Evolutionary conservation across 1,139 yeast species (phyloP), one percentile per base, ranked within the genome.

Genomic region (Debaryomyces coudertii): DNA sequence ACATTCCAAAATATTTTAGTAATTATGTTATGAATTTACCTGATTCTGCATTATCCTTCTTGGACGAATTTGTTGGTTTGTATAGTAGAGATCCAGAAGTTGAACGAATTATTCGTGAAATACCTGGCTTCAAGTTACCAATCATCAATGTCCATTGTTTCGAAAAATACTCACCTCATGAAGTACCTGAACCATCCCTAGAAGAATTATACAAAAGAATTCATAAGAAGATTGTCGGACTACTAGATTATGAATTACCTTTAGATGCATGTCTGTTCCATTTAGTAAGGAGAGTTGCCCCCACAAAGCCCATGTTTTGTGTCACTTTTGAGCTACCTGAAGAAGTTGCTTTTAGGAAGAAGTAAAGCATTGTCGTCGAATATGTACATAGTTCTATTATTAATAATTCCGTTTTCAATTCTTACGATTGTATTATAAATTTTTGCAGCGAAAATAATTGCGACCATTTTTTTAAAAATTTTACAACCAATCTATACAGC

Each of bases 11-110:
- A 27, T 78, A 72, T 54, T 76, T 82, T 53, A 68, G 80, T 36
- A 90, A 92, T 61, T 95, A 82, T 60, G 96, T 90, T 8, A 93
- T 95, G 99, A 95, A 95, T 62, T 75, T 95, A 46, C 99, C 99
- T 1, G 99, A 90, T 60, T 78, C 90, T 36, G 98, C 99, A 0
- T 73, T 93, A 24, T 83, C 86, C n/a, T 95, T 95, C 58, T 70
- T 93, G 44, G 83, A 85, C 56, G 87, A 83, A 43, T 92, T 80
- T 58, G 71, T 80, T 46, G 96, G 97, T 0, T 72, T 90, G 15
- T 90, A 85, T 58, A 54, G 75, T 1, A n/a, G n/a, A n/a, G 68
- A 69, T 31, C 69, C 68, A 3, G 67, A 69, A 43, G 62, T 74
- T 39, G 69, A 68, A 52, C 55, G 61, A 22, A 48, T 65, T 12